These are phyloP conservation scores for Aquilaria agallochum DNA, from an alignment of 441 rosid species.

Conservation along the genomic window DNA sequence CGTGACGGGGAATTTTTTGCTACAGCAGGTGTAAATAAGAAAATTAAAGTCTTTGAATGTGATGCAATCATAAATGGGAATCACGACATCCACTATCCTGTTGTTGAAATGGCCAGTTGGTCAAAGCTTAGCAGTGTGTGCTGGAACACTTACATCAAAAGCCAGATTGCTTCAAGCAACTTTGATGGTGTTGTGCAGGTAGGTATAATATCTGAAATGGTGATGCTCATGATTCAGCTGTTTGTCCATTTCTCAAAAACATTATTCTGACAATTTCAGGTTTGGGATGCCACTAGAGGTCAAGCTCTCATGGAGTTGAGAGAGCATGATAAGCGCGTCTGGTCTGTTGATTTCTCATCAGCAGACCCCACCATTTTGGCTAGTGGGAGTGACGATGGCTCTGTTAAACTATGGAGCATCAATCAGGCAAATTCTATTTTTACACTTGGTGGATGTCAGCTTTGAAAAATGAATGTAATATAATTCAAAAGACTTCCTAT, in stretches of 20 bases:
- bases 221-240: constrained; percentile 5
- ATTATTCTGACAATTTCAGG: constrained; percentile 33
- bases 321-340: constrained; percentile 89
- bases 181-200: constrained; percentile 99
- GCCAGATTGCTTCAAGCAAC: constrained; percentile 95
- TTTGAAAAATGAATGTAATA: constrained; percentile 70
- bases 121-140: constrained; percentile 88
- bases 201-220: constrained; percentile 6
- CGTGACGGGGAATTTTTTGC: constrained; percentile 93
- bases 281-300: constrained; percentile 89
- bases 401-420: constrained; percentile 97
- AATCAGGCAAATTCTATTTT: constrained; percentile 95
- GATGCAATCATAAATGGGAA: constrained; percentile 54
- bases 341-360: constrained; percentile 89
- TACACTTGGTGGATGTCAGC: constrained; percentile 81
- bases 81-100: constrained; percentile 90
- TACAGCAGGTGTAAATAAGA: constrained; percentile 92
- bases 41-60: constrained; percentile 90
- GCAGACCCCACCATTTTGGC: constrained; percentile 88
- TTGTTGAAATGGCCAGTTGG: constrained; percentile 80
- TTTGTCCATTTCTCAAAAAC: constrained; percentile 2
- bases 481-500: constrained; percentile 27
- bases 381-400: constrained; percentile 95
- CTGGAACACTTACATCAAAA: constrained; percentile 91
- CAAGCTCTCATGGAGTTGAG: constrained; percentile 67